phyloP scores from a whole-genome alignment of 2,329 filamentous ascomycete species.

The Ceratocystis huliohia region DNA sequence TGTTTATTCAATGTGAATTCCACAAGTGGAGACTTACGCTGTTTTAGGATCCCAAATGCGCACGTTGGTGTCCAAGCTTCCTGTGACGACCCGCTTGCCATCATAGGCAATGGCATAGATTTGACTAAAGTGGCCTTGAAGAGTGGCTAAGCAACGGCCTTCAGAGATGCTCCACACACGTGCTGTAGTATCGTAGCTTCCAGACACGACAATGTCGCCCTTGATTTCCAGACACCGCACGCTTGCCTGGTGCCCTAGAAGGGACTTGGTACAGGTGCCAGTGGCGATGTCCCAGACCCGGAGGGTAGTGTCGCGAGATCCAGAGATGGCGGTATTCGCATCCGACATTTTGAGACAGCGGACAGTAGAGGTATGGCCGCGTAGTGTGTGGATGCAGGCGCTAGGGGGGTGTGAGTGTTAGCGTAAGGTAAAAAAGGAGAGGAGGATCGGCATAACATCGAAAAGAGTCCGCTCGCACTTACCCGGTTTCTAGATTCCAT shows the following conservation, averaged over 20 bases:
- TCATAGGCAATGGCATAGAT: constrained; percentile 99
- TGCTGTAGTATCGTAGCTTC: constrained; percentile 93
- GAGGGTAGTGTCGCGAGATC: constrained; percentile 85
- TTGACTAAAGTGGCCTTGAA: constrained; percentile 92
- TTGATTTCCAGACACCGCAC: constrained; percentile 92
- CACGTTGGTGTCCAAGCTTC: constrained; percentile 91
- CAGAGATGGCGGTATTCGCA: constrained; percentile 84
- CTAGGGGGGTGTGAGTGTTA: constrained; percentile 32
- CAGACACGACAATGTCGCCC: constrained; percentile 92
- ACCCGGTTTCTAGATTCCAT: constrained; percentile 93
- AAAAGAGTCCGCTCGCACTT: constrained; percentile 28
- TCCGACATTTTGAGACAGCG: constrained; percentile 97
- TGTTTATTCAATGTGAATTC: background rate
- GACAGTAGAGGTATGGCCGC: constrained; percentile 92
- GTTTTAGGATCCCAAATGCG: constrained; percentile 89
- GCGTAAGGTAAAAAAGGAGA: background rate
- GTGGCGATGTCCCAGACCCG: constrained; percentile 88
- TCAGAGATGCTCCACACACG: constrained; percentile 97
- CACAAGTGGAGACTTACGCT: constrained; percentile 44
- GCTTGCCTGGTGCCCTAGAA: constrained; percentile 90
- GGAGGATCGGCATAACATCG: background rate
- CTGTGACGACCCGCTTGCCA: constrained; percentile 82
- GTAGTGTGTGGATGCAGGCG: constrained; percentile 64
- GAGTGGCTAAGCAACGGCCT: constrained; percentile 77
- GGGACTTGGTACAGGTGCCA: constrained; percentile 77